phyloP scores from a whole-genome alignment of 805 yeast species.

The Candida maltosa region DNA sequence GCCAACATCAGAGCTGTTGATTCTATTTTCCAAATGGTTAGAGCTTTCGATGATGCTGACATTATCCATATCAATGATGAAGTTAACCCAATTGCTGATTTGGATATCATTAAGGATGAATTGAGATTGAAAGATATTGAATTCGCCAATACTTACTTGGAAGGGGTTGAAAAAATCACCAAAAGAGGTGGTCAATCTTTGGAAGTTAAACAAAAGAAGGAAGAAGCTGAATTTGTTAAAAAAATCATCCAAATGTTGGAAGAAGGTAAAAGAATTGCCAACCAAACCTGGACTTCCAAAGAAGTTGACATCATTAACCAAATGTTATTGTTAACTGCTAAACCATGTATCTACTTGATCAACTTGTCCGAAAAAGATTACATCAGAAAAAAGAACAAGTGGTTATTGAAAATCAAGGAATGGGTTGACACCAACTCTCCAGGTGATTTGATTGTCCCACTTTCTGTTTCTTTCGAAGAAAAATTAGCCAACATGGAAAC shows the following conservation, averaged over 20 bases:
- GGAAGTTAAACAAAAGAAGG: constrained; percentile 86
- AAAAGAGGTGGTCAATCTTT: constrained; percentile 86
- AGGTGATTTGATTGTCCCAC: constrained; percentile 83
- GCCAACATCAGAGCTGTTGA: constrained; percentile 96
- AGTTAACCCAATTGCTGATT: constrained; percentile 92
- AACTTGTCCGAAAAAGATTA: constrained; percentile 89
- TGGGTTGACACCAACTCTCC: constrained; percentile 91
- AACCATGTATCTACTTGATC: constrained; percentile 89
- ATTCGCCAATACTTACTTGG: constrained; percentile 80
- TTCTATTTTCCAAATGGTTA: constrained; percentile 95
- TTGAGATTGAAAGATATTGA: constrained; percentile 95
- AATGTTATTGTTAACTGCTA: constrained; percentile 87
- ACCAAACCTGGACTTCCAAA: constrained; percentile 81
- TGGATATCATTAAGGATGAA: constrained; percentile 88
- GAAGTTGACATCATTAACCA: constrained; percentile 89
- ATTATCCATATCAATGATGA: constrained; percentile 92
- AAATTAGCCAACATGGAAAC: constrained; percentile 83
- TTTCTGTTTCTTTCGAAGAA: constrained; percentile 90
- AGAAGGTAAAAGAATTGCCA: constrained; percentile 84
- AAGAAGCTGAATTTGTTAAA: constrained; percentile 73
- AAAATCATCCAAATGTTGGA: constrained; percentile 74
- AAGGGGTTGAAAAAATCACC: constrained; percentile 72
- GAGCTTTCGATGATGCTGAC: constrained; percentile 97
- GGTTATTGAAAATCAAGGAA: constrained; percentile 72
- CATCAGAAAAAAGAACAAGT: constrained; percentile 84